Percentiles rank a stretch among this genome's conserved stretches.
These are phyloP conservation scores for Petasospora fabianii DNA, from an alignment of 1,139 yeast species.

Conservation along the genomic window DNA sequence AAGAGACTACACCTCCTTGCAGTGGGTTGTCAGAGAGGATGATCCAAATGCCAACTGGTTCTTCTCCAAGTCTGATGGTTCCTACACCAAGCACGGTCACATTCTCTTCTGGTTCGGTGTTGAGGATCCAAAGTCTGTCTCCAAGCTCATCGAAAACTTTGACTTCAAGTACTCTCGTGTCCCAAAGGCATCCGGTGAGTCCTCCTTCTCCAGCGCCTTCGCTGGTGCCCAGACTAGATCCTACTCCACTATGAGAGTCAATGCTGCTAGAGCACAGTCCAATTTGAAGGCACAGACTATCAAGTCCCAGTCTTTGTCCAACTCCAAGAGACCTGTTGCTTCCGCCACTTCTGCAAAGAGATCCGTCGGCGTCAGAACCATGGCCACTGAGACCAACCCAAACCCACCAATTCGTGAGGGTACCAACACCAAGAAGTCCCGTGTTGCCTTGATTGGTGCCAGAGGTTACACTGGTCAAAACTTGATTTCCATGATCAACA, in stretches of 20 bases:
- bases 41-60: constrained; percentile 92
- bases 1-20: constrained; percentile 68
- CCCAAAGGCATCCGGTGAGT: constrained; percentile 30
- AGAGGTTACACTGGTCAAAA: constrained; percentile 98
- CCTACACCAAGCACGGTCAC: constrained; percentile 84
- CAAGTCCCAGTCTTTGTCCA: constrained; percentile 1
- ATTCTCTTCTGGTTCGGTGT: constrained; percentile 95
- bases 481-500: constrained; percentile 77
- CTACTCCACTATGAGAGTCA: constrained; percentile 30
- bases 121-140: constrained; percentile 56
- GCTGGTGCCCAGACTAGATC: constrained; percentile 37
- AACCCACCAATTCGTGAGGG: constrained; percentile 70
- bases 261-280: constrained; percentile 5
- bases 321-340: constrained; percentile 20
- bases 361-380: constrained; percentile 30
- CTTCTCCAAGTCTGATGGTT: constrained; percentile 90
- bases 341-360: constrained; percentile 12
- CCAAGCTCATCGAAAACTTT: constrained; percentile 64
- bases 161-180: constrained; percentile 34
- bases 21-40: constrained; percentile 88
- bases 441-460: constrained; percentile 93
- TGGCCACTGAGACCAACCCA: constrained; percentile 51
- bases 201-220: constrained; percentile 38
- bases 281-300: not conserved
- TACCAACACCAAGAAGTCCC: constrained; percentile 54